phyloP scores from a whole-genome alignment of 176 grass and related monocot genomes.

The Stipa capillata region DNA sequence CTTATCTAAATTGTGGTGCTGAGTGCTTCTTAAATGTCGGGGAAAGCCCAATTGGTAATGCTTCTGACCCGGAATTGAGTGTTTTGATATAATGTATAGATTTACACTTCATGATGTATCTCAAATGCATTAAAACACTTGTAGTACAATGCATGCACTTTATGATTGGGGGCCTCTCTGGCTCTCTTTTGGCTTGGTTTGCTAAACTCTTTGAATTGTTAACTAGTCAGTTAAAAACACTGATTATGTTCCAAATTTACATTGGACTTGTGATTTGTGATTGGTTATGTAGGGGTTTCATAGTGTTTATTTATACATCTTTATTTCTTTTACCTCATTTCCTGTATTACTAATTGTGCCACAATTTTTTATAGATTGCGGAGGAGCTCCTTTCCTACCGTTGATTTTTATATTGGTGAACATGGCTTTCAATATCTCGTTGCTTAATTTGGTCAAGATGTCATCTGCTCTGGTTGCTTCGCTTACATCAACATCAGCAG shows the following conservation, averaged over 20 bases:
- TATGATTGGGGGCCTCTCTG: too few relatives aligned
- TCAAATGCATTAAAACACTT: too few relatives aligned
- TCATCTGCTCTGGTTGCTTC: conserved; percentile 85
- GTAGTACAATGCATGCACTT: too few relatives aligned
- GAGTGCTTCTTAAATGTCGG: conserved; percentile 82
- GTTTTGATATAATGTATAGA: background rate
- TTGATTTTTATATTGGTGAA: conserved; percentile 72
- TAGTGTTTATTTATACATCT: too few relatives aligned
- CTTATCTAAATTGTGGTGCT: conserved; percentile 67
- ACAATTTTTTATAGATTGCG: conserved; percentile 49
- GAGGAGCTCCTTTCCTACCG: conserved; percentile 81
- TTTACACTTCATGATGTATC: too few relatives aligned
- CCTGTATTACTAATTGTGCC: background rate
- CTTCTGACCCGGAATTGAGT: background rate
- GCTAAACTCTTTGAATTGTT: too few relatives aligned
- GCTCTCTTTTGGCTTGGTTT: too few relatives aligned
- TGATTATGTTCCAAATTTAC: too few relatives aligned
- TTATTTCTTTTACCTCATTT: too few relatives aligned
- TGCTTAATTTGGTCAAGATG: conserved; percentile 93
- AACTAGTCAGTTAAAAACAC: too few relatives aligned
- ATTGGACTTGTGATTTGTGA: too few relatives aligned
- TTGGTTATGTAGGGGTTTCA: too few relatives aligned
- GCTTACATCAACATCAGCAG: conserved; percentile 75
- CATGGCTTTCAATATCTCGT: conserved; percentile 89
- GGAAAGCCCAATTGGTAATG: conserved; percentile 61